Base-by-base conservation (phyloP, 2,329 filamentous ascomycete species). In the Penicillium sp. region DNA sequence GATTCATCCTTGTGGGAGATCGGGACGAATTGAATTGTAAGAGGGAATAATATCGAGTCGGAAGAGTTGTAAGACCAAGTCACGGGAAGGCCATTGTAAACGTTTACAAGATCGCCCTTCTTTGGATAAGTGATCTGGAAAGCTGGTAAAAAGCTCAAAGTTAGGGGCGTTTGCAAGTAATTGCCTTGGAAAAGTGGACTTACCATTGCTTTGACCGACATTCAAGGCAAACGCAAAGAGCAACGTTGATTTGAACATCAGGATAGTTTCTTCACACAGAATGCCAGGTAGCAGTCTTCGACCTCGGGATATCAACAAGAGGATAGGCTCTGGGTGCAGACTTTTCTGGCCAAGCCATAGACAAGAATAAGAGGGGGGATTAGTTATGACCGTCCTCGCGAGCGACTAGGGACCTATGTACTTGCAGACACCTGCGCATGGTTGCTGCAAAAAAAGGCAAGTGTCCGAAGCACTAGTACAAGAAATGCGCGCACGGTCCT, bases 181-280 rank as follows among this genome's bases (percentile, higher is more conserved):
- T 48, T 26, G 18, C 44, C 10, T 36, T 37, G 31, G 2, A 19
- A 24, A 26, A 37, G 36, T 48, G 13, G 8, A 36, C 45, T 37
- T 48, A 48, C 45, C 31, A 48, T 48, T 48, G 31, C 45, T 36
- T 48, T 33, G 45, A 48, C 18, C n/a, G 4, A 48, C 45, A 48
- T 37, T 24, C 14, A 48, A 16, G 28, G 31, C 45, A 24, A 48
- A 18, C 19, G 21, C 31, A 48, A 48, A 19, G 21, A 48, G 31
- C 45, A 48, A 48, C 3, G 19, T 37, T 36, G 45, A 36, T 37
- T 48, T 48, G 19, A 48, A 36, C 31, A 36, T 48, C 16, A 48
- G 45, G 45, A 26, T 36, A 24, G 23, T 21, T 31, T 21, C 26
- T 23, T 21, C n/a, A 36, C 29, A 14, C 19, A 21, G 19, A 36